phyloP scores from a whole-genome alignment of 192 early-diverging fungal genomes.

The Gigaspora rosea region DNA sequence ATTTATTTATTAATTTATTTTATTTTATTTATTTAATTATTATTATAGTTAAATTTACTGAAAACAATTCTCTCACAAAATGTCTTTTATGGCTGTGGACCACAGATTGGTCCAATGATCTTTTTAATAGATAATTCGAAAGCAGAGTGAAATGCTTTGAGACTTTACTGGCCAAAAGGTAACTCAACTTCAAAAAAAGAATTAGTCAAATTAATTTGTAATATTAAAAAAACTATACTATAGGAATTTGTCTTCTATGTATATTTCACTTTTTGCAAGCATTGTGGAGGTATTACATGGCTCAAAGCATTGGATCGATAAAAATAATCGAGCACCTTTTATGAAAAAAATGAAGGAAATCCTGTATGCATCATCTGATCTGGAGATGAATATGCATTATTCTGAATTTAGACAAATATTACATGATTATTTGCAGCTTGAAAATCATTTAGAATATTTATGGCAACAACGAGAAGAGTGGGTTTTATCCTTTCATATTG shows the following conservation, averaged over 20 bases:
- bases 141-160: no score
- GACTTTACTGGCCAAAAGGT: background rate
- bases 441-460: background rate
- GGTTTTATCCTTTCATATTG: background rate
- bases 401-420: background rate
- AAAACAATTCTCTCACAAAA: no score
- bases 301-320: background rate
- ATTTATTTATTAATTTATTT: no score
- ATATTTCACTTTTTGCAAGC: background rate
- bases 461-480: background rate
- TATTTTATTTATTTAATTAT: no score
- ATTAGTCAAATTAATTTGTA: no score
- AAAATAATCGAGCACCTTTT: background rate
- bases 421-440: background rate
- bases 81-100: no score
- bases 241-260: background rate
- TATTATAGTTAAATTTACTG: no score
- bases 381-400: background rate
- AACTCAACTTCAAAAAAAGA: no score
- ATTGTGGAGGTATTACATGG: background rate
- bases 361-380: background rate
- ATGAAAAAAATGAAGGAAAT: background rate
- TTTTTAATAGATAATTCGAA: no score
- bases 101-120: no score
- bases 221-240: no score